Base-by-base conservation (phyloP, 192 early-diverging fungal genomes). In the Coemansia sp. region DNA sequence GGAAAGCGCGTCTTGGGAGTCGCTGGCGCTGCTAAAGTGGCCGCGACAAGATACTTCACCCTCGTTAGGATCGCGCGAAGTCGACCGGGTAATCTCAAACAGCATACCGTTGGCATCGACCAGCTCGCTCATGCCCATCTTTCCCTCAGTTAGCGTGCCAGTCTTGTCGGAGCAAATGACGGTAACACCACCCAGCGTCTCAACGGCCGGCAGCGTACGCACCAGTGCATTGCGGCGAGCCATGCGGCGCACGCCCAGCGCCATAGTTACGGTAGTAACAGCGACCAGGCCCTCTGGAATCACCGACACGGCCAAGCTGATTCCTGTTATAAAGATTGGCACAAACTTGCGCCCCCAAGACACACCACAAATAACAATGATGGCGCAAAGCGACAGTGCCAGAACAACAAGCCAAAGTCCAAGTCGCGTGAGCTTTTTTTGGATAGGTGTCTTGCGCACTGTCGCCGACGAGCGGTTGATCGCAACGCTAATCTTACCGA, bases 151-250 rank as follows among this genome's bases (percentile, higher is more conserved):
- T n/a, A 98, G 76, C 0, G 96, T 98, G 19, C 96, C 96, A 2
- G 87, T 88, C 86, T 98, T 98, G 76, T 98, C 96, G 6, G 96
- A 98, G 75, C 96, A 98, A 75, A 98, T 98, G 50, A 92, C 89
- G 6, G 94, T 95, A 14, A 98, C 94, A 55, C 93, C 92, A 23
- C 96, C 96, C 6, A 98, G 80, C 3, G 95, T 95, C 82, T 98
- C 96, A 4, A 98, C 94, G 0, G 95, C 91, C 0, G 94, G 92
- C 9, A 97, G 81, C 36, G 93, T 96, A 36, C 95, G 84, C 8
- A 98, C 93, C 31, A 98, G 94, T 19, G 94, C 94, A 67, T 94
- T 87, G 50, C 87, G 85, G 29, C 69, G 70, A 0, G 96, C 94
- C 96, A 98, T 97, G 27, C 94, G 86, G 30, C 88, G 85, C n/a